phyloP scores from a whole-genome alignment of 2,329 filamentous ascomycete genomes.

The Pyrenochaeta sp. region DNA sequence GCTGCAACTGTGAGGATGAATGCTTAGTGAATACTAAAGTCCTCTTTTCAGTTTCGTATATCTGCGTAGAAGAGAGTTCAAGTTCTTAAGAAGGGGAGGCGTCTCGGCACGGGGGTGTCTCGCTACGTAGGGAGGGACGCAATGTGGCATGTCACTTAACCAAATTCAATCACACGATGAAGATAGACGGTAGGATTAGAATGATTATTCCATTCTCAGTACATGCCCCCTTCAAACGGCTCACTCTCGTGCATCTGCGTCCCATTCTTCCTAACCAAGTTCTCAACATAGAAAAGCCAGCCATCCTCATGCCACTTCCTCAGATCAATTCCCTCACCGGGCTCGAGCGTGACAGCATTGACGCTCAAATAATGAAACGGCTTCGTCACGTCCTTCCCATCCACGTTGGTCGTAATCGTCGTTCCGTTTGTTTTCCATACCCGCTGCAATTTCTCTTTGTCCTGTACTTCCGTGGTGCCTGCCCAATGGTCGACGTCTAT shows the following conservation, averaged over 20 bases:
- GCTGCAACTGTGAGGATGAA: too few species aligned
- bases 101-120: too few species aligned
- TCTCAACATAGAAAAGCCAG: constrained; percentile 44
- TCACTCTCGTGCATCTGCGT: background rate
- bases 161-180: background rate
- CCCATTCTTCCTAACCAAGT: constrained; percentile 11
- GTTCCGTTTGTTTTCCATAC: constrained; percentile 34
- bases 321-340: constrained; percentile 37
- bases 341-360: constrained; percentile 45
- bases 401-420: constrained; percentile 10
- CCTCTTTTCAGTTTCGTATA: too few species aligned
- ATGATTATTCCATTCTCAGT: background rate
- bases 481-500: constrained; percentile 35
- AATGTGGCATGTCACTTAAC: background rate
- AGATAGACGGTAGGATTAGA: background rate
- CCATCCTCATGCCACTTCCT: constrained; percentile 45
- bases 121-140: too few species aligned
- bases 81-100: too few species aligned
- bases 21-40: too few species aligned
- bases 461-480: constrained; percentile 14
- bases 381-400: constrained; percentile 24
- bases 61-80: too few species aligned
- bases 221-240: constrained; percentile 19
- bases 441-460: constrained; percentile 22
- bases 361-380: constrained; percentile 41